phyloP scores from a whole-genome alignment of 176 grass and related monocot species.

The Phragmites australis region DNA sequence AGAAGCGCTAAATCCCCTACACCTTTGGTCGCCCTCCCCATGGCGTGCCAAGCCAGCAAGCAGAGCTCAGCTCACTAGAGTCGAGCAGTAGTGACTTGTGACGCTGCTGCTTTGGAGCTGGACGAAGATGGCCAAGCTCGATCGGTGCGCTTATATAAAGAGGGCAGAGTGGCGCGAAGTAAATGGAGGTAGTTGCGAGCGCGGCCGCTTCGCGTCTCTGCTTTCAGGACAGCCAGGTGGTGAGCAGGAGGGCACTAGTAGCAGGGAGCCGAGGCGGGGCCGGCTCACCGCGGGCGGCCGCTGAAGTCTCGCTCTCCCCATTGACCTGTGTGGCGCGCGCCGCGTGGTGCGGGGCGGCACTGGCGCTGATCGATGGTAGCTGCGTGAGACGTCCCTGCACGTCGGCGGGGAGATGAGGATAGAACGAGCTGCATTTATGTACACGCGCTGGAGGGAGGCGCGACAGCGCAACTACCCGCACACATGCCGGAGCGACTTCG shows the following conservation, averaged over 20 bases:
- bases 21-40: constrained; percentile 10
- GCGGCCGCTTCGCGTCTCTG: neutral
- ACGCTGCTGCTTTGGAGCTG: neutral
- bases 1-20: constrained; percentile 8
- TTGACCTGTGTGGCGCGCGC: neutral
- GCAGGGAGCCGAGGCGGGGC: neutral
- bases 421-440: constrained; percentile 21
- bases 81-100: neutral
- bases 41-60: constrained; percentile 9
- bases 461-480: constrained; percentile 22
- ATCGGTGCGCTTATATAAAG: constrained; percentile 25
- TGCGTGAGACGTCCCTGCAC: neutral
- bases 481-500: constrained; percentile 31
- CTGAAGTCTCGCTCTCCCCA: constrained; percentile 3
- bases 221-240: constrained; percentile 32
- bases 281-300: neutral
- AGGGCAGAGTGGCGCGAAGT: constrained; percentile 16
- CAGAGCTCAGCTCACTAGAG: neutral
- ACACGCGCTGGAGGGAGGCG: neutral
- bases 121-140: neutral
- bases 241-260: neutral
- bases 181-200: constrained; percentile 28
- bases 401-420: neutral
- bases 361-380: neutral
- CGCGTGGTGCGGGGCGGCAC: neutral